phyloP scores from a whole-genome alignment of 345 rosid genomes.

The Rhodamnia argentea region DNA sequence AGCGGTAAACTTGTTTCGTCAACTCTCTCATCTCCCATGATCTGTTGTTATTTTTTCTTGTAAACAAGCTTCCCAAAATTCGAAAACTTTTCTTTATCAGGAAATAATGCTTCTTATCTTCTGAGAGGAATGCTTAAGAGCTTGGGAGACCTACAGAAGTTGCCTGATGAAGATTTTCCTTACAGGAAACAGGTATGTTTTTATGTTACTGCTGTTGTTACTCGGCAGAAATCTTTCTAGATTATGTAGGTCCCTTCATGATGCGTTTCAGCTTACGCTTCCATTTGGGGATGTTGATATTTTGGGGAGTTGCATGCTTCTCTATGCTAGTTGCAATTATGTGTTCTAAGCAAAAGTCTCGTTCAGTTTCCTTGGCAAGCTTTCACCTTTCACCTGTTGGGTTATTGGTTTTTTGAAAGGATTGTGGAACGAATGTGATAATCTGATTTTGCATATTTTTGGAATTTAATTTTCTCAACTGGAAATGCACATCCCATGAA shows the following conservation, averaged over 20 bases:
- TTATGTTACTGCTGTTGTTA: not conserved
- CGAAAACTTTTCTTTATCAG: constrained; percentile 20
- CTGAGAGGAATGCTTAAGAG: constrained; percentile 68
- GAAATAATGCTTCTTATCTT: constrained; percentile 58
- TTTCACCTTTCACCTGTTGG: not conserved
- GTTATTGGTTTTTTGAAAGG: not conserved
- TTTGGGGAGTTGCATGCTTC: not conserved
- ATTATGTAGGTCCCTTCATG: not conserved
- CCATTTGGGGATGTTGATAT: not conserved
- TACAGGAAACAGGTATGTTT: constrained; percentile 66
- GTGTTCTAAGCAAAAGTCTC: not conserved
- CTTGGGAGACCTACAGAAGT: constrained; percentile 70
- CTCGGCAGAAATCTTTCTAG: not conserved
- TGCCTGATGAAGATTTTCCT: constrained; percentile 84
- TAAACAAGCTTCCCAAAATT: not conserved
- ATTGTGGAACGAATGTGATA: not conserved
- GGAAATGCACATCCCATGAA: not conserved
- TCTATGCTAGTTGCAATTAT: not conserved
- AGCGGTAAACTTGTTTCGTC: not conserved
- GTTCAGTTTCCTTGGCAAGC: not conserved
- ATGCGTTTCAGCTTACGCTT: not conserved
- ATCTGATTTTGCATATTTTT: not conserved
- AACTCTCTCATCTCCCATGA: not conserved
- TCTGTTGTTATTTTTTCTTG: not conserved
- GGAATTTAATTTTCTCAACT: not conserved